Evolutionary conservation across 495 filamentous ascomycete species (phyloP).

Genomic region (Talaromyces wortmannii): DNA sequence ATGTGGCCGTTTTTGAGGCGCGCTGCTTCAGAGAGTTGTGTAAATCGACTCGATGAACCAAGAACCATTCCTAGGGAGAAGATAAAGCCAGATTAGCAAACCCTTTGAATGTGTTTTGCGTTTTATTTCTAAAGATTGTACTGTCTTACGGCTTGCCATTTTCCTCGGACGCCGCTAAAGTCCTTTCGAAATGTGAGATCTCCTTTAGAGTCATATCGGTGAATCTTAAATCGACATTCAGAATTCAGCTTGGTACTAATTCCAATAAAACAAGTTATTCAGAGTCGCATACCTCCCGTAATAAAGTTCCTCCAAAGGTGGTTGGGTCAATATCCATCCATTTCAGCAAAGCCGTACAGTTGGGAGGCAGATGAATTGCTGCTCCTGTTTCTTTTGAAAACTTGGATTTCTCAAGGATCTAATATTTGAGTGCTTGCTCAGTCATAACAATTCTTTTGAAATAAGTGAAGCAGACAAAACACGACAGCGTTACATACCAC

Average conservation of each 20-base stretch:
- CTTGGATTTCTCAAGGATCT: slow-evolving; percentile 44
- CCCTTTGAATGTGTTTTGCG: not conserved
- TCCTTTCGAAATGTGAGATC: slow-evolving; percentile 13
- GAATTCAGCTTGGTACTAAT: not conserved
- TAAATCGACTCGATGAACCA: slow-evolving; percentile 48
- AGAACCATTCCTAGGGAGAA: slow-evolving; percentile 19
- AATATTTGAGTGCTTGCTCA: not conserved
- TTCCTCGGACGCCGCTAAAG: slow-evolving; percentile 8
- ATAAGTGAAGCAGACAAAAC: not conserved
- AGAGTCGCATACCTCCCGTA: slow-evolving; percentile 11
- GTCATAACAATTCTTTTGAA: not conserved
- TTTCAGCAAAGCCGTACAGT: slow-evolving; percentile 37
- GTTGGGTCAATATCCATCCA: slow-evolving; percentile 39
- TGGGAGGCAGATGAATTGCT: slow-evolving; percentile 44
- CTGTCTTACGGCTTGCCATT: slow-evolving; percentile 7
- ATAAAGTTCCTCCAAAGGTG: slow-evolving; percentile 19
- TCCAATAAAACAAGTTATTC: not conserved
- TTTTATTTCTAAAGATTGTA: slow-evolving; percentile 11
- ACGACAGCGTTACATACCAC: slow-evolving; percentile 10
- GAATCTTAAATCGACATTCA: slow-evolving; percentile 9
- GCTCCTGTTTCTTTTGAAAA: slow-evolving; percentile 51
- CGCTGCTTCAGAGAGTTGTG: slow-evolving; percentile 37
- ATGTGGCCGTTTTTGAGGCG: slow-evolving; percentile 27
- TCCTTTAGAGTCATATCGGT: slow-evolving; percentile 12
- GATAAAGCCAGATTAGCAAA: not conserved